phyloP scores from a whole-genome alignment of 2,329 filamentous ascomycete genomes.

The Coleophoma crateriformis region DNA sequence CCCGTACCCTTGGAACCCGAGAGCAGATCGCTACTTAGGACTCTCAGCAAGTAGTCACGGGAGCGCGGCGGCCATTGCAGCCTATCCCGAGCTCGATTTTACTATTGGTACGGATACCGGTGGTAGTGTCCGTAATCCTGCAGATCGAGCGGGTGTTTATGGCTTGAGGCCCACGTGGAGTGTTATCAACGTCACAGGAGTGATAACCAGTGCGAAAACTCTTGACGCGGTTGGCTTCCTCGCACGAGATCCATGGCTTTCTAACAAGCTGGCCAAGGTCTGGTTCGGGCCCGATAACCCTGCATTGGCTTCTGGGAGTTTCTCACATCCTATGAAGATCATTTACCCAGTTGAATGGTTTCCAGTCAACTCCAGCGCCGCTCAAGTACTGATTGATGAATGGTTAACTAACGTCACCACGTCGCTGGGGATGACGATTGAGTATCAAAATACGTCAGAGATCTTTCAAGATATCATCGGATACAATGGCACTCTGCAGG shows the following conservation, averaged over 20 bases:
- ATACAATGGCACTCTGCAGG: neutral
- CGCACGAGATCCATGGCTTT: neutral
- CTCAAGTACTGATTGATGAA: neutral
- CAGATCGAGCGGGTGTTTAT: neutral
- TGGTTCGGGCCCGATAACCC: neutral
- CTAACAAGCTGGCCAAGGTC: neutral
- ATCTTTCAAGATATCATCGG: neutral
- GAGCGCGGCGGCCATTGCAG: conserved; percentile 32
- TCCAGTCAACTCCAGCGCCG: neutral
- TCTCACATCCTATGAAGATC: neutral
- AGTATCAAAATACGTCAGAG: neutral
- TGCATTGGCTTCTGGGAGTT: neutral
- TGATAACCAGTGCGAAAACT: neutral
- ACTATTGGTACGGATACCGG: conserved; percentile 34
- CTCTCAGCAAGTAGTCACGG: conserved; percentile 38
- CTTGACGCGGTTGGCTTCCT: neutral
- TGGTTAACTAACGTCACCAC: neutral
- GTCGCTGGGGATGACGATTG: neutral
- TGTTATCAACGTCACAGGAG: neutral
- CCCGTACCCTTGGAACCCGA: conserved; percentile 26
- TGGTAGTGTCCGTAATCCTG: neutral
- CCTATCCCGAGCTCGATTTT: conserved; percentile 39
- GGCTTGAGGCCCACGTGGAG: neutral
- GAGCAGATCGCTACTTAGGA: conserved; percentile 37
- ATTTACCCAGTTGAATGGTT: neutral